A percentile compares a stretch with the other conserved stretches of the same genome.
Conservation (phyloP, 2,329 filamentous ascomycete species). For the Clonostachys solani region DNA sequence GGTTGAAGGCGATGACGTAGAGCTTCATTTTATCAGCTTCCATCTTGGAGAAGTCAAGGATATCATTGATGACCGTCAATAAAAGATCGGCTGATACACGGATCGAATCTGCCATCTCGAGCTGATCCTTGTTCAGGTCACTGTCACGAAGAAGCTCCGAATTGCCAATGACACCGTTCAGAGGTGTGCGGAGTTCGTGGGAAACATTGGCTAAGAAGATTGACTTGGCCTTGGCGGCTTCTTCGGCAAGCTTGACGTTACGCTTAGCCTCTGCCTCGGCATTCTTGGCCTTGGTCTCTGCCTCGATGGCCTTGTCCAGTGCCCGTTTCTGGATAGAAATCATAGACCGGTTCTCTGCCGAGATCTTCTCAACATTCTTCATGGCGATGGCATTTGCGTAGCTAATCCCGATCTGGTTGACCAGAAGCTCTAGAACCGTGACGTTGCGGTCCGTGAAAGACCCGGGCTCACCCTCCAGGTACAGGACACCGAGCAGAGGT, state of each 20-base stretch:
- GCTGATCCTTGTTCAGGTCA: slow-evolving; percentile 68
- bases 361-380: slow-evolving; percentile 72
- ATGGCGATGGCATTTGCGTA: slow-evolving; percentile 65
- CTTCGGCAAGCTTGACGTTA: slow-evolving; percentile 77
- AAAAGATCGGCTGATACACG: slow-evolving; percentile 81
- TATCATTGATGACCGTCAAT: slow-evolving; percentile 92
- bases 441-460: slow-evolving; percentile 74
- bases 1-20: slow-evolving; percentile 66
- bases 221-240: slow-evolving; percentile 77
- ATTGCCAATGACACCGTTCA: slow-evolving; percentile 87
- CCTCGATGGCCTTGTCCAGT: slow-evolving; percentile 65
- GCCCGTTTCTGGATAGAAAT: slow-evolving; percentile 72
- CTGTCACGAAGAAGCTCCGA: slow-evolving; percentile 79
- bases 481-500: slow-evolving; percentile 67
- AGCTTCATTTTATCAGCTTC: slow-evolving; percentile 85
- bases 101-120: slow-evolving; percentile 84
- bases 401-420: slow-evolving; percentile 74
- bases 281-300: slow-evolving; percentile 71
- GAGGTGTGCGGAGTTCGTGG: slow-evolving; percentile 75
- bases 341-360: slow-evolving; percentile 74
- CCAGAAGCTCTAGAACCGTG: slow-evolving; percentile 63
- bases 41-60: slow-evolving; percentile 92
- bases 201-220: slow-evolving; percentile 79
- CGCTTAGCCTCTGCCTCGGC: slow-evolving; percentile 74
- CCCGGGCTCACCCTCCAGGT: slow-evolving; percentile 70